Conservation (phyloP, 2,329 filamentous ascomycete genomes). For the Aspergillus chevalieri region DNA sequence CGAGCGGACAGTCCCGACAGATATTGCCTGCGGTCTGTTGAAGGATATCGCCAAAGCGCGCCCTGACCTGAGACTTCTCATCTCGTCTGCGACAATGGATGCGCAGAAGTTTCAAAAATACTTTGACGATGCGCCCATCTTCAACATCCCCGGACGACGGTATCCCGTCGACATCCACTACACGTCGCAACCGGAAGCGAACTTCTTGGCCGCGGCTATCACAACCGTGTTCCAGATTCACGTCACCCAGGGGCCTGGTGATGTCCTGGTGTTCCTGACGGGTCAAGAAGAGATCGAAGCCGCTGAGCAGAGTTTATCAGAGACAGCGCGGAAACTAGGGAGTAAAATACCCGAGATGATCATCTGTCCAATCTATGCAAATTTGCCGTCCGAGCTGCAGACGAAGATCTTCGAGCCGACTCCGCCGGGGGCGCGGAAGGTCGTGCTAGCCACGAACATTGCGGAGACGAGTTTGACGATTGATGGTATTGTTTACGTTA, state of each 20-base stretch:
- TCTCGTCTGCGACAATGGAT: constrained; percentile 92
- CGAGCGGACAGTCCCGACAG: constrained; percentile 84
- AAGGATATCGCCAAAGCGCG: constrained; percentile 81
- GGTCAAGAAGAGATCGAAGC: constrained; percentile 95
- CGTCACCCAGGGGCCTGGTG: constrained; percentile 73
- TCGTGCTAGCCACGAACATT: constrained; percentile 93
- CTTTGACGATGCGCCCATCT: constrained; percentile 87
- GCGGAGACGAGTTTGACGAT: constrained; percentile 94
- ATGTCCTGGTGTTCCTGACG: constrained; percentile 90
- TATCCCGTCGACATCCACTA: constrained; percentile 92
- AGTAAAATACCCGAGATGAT: constrained; percentile 79
- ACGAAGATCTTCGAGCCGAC: constrained; percentile 93
- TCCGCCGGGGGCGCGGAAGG: constrained; percentile 76
- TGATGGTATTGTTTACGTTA: constrained; percentile 92
- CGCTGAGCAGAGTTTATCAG: constrained; percentile 73
- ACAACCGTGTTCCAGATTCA: constrained; percentile 96
- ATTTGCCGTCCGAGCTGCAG: constrained; percentile 83
- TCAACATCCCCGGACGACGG: constrained; percentile 84
- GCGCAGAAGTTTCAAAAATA: constrained; percentile 87
- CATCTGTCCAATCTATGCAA: constrained; percentile 90
- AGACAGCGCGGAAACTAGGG: constrained; percentile 81
- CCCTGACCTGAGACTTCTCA: constrained; percentile 81
- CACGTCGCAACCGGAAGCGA: constrained; percentile 82
- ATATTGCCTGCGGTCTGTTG: constrained; percentile 79
- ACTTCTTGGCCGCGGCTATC: constrained; percentile 85